Percentiles rank a stretch among this genome's conserved stretches.
These are phyloP conservation scores for Thermochaetoides dissita DNA, from an alignment of 2,329 filamentous ascomycete species.

Conservation along the genomic window DNA sequence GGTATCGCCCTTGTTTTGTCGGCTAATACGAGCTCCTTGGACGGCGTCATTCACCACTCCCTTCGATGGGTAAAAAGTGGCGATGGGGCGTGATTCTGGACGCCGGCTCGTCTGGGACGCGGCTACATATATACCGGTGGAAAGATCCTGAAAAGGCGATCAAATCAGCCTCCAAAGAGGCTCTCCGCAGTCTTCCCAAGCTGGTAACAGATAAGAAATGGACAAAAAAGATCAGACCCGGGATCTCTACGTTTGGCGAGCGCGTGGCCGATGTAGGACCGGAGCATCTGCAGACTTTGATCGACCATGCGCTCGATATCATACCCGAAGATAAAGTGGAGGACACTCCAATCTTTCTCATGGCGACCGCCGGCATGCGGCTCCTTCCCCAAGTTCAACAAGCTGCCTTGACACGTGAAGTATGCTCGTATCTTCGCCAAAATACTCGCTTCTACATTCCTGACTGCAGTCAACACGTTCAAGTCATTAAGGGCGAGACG, in stretches of 20 bases:
- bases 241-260: conserved; percentile 78
- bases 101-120: conserved; percentile 92
- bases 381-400: conserved; percentile 64
- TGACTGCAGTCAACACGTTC: conserved; percentile 80
- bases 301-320: conserved; percentile 67
- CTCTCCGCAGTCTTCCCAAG: conserved; percentile 58
- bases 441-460: conserved; percentile 73
- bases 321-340: conserved; percentile 63
- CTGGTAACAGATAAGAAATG: conserved; percentile 73
- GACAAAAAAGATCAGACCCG: conserved; percentile 89
- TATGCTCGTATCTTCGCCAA: conserved; percentile 68
- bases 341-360: conserved; percentile 83
- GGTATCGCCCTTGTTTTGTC: background rate
- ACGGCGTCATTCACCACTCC: background rate
- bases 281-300: conserved; percentile 65
- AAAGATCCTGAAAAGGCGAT: conserved; percentile 58
- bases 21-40: background rate
- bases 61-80: conserved; percentile 20
- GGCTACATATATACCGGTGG: conserved; percentile 91
- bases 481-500: conserved; percentile 89
- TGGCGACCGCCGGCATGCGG: conserved; percentile 92
- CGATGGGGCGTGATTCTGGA: conserved; percentile 91
- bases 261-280: conserved; percentile 62
- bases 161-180: conserved; percentile 42
- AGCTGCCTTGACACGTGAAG: conserved; percentile 55